Conservation (phyloP, 1,139 yeast species). For the Pichia sp. region DNA sequence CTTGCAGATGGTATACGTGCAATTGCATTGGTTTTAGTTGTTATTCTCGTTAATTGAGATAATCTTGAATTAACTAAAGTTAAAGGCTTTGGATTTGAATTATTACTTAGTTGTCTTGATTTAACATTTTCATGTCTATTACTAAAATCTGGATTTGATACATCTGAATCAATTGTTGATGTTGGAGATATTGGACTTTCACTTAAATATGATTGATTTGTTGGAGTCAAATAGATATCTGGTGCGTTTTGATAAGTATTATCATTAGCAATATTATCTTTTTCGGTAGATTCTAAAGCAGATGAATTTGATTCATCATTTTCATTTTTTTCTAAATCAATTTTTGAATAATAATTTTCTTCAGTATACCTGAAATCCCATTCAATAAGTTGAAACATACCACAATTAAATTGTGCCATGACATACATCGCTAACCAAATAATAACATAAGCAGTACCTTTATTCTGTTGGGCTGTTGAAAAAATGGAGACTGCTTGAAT, state of each 20-base stretch:
- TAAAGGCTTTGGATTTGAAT: slow-evolving; percentile 12
- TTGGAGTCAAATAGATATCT: neutral
- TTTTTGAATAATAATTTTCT: slow-evolving; percentile 6
- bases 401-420: slow-evolving; percentile 67
- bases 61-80: slow-evolving; percentile 6
- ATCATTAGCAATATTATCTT: neutral
- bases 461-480: slow-evolving; percentile 52
- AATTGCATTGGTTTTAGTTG: slow-evolving; percentile 16
- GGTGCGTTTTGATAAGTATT: neutral
- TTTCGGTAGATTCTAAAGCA: neutral
- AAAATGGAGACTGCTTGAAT: slow-evolving; percentile 59
- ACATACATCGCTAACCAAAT: slow-evolving; percentile 75
- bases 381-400: slow-evolving; percentile 63
- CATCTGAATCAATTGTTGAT: slow-evolving; percentile 3
- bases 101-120: neutral
- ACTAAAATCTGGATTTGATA: neutral
- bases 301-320: neutral
- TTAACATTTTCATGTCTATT: slow-evolving; percentile 3
- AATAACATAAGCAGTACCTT: slow-evolving; percentile 85
- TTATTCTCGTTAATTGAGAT: slow-evolving; percentile 10
- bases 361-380: slow-evolving; percentile 48
- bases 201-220: neutral
- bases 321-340: slow-evolving; percentile 1
- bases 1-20: slow-evolving; percentile 30
- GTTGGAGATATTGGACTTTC: slow-evolving; percentile 14